A percentile compares a stretch with the other conserved stretches of the same genome.
Evolutionary conservation across 176 grass and related monocot genomes (phyloP).

Genomic region (Eremochloa ophiuroides): DNA sequence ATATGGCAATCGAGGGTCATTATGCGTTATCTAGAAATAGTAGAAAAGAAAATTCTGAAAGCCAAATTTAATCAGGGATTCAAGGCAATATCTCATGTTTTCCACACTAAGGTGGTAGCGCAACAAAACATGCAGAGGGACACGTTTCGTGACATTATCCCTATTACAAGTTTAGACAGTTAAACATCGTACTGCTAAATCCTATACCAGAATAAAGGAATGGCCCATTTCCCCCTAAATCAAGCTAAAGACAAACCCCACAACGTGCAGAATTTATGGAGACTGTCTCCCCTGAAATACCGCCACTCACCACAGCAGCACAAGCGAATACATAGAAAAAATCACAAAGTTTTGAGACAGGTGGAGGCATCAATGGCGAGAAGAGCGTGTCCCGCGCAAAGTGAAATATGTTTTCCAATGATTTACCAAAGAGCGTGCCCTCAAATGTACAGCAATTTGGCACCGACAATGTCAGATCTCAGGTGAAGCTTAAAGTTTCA

Average conservation of each 20-base stretch:
- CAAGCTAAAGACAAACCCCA: neutral
- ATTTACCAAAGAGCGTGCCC: neutral
- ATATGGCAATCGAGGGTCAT: neutral
- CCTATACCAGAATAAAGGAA: conserved; percentile 6
- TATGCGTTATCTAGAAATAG: neutral
- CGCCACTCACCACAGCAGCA: neutral
- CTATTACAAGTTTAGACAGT: neutral
- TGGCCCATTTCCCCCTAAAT: neutral
- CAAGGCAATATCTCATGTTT: neutral
- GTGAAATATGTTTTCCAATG: conserved; percentile 24
- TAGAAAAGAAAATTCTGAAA: neutral
- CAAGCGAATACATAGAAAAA: conserved; percentile 11
- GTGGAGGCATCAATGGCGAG: neutral
- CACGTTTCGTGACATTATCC: neutral
- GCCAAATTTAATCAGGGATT: neutral
- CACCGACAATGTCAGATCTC: conserved; percentile 24
- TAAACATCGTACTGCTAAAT: neutral
- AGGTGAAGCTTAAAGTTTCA: conserved; percentile 18
- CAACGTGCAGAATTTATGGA: conserved; percentile 43
- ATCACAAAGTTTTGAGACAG: neutral
- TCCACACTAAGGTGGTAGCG: neutral
- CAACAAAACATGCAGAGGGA: neutral
- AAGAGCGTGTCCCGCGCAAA: conserved; percentile 8
- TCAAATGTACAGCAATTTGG: conserved; percentile 25
- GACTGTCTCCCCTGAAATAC: conserved; percentile 26